Evolutionary conservation across 2,329 filamentous ascomycete genomes (phyloP), one percentile per base, ranked within the genome.

Genomic region (Aspergillus cejpii): DNA sequence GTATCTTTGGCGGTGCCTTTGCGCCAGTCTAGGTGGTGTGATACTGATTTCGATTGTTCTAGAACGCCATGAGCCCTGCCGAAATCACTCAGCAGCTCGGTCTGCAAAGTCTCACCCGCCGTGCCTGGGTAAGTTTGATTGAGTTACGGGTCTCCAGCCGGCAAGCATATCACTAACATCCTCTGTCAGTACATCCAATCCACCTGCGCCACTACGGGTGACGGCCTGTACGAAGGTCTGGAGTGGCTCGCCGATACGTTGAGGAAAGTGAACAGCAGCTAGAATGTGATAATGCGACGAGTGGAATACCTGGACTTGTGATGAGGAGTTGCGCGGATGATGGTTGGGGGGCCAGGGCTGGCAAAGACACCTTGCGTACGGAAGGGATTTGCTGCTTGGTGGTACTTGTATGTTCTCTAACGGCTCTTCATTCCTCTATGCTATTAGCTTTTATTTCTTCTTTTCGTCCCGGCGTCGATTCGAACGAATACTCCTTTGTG

Each of bases 31-130:
- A 34, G 12, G 23, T 26, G 26, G 17, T 15, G 12, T 10, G 27
- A 28, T 41, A 43, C 37, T 23, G 24, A 67, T 56, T 38, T 49
- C 45, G 23, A 24, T 24, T 24, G 8, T 41, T 45, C 47, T 49
- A 95, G 90, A 97, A 97, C 70, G 92, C 92, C 74, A 97, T 97
- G 92, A 96, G 94, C 76, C 91, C 92, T 66, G 91, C 92, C 68
- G 92, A 98, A 79, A 97, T 98, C 74, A 98, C 92, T 73, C 91
- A 98, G 78, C 96, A 97, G 84, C 88, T 98, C 73, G 92, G 92
- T 69, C 89, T 98, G 66, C 91, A 97, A 84, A 94, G 87, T 77
- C 80, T 98, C 81, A 88, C 89, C 81, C 88, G 95, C 79, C 90
- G 92, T 73, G 86, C 88, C 66, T 98, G 92, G 92, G 92, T 98